Evolutionary conservation across 805 yeast genomes (phyloP).

Genomic region (Cyberlindnera nakhonratchasimensis): DNA sequence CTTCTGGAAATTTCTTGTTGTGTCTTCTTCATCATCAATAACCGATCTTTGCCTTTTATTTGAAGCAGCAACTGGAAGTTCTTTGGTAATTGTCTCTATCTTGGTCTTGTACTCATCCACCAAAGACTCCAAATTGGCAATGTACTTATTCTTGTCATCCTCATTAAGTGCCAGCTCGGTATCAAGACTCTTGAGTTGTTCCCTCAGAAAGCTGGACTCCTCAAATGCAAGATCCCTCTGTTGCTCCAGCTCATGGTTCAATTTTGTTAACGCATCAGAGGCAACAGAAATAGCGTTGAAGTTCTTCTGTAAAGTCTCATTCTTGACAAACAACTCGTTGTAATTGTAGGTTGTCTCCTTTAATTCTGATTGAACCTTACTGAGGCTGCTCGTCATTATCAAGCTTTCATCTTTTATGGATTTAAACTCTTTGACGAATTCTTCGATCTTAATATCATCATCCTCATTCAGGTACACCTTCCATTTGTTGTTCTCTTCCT

Average conservation of each 20-base stretch:
- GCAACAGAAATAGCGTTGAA: slow-evolving; percentile 26
- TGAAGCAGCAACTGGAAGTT: slow-evolving; percentile 24
- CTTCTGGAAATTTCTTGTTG: slow-evolving; percentile 25
- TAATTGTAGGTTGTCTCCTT: slow-evolving; percentile 27
- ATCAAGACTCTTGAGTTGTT: slow-evolving; percentile 51
- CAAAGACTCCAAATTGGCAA: slow-evolving; percentile 31
- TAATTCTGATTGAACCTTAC: slow-evolving; percentile 27
- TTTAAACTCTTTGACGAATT: slow-evolving; percentile 38
- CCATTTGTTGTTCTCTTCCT: slow-evolving; percentile 48
- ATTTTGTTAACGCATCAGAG: slow-evolving; percentile 28
- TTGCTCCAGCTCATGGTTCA: slow-evolving; percentile 45
- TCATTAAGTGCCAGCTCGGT: slow-evolving; percentile 24
- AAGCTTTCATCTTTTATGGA: slow-evolving; percentile 38
- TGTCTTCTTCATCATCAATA: slow-evolving; percentile 15
- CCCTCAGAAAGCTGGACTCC: slow-evolving; percentile 56
- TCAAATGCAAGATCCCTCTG: slow-evolving; percentile 50
- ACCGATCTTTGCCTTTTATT: slow-evolving; percentile 30
- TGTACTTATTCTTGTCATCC: slow-evolving; percentile 23
- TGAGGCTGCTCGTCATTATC: slow-evolving; percentile 32
- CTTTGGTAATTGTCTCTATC: slow-evolving; percentile 39
- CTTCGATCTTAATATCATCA: slow-evolving; percentile 31
- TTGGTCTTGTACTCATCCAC: slow-evolving; percentile 56
- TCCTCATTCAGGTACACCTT: slow-evolving; percentile 37
- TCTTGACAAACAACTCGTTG: slow-evolving; percentile 38
- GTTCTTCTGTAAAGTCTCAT: slow-evolving; percentile 30